Percentiles rank a stretch among this genome's conserved stretches.
Conservation (phyloP, 495 filamentous ascomycete species). For the Cudoniella acicularis region DNA sequence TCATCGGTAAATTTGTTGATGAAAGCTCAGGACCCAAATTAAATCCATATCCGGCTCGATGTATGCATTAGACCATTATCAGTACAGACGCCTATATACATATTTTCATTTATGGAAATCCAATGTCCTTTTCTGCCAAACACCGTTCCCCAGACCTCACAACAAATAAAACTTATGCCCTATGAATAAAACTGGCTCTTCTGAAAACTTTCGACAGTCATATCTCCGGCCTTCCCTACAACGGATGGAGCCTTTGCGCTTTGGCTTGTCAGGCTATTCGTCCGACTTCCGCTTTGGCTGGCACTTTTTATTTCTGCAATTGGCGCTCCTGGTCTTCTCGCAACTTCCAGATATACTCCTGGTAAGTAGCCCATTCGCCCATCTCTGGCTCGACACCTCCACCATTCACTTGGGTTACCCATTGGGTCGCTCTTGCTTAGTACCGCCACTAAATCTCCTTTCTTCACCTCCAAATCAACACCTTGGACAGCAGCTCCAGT, state of each 20-base stretch:
- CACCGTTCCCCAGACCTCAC: neutral
- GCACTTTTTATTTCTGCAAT: constrained; percentile 49
- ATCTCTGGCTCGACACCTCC: constrained; percentile 91
- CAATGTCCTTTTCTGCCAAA: neutral
- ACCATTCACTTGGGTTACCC: constrained; percentile 93
- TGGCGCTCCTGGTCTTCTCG: constrained; percentile 48
- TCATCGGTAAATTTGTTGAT: no score
- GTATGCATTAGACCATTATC: neutral
- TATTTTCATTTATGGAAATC: neutral
- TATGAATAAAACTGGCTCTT: constrained; percentile 77
- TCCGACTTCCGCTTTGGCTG: constrained; percentile 44
- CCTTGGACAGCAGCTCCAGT: constrained; percentile 57
- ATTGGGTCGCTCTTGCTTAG: constrained; percentile 88
- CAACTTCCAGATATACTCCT: constrained; percentile 79
- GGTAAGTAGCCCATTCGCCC: constrained; percentile 89
- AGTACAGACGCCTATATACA: neutral
- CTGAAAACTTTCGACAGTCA: constrained; percentile 82
- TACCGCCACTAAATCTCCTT: constrained; percentile 93
- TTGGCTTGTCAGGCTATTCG: constrained; percentile 37
- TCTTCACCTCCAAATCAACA: constrained; percentile 86
- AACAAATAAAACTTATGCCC: neutral
- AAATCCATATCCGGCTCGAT: neutral
- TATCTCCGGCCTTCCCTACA: constrained; percentile 60
- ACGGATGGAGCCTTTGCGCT: constrained; percentile 45
- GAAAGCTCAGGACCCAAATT: neutral